phyloP scores from a whole-genome alignment of 176 grass and related monocot genomes.

The Triticum turgidum region DNA sequence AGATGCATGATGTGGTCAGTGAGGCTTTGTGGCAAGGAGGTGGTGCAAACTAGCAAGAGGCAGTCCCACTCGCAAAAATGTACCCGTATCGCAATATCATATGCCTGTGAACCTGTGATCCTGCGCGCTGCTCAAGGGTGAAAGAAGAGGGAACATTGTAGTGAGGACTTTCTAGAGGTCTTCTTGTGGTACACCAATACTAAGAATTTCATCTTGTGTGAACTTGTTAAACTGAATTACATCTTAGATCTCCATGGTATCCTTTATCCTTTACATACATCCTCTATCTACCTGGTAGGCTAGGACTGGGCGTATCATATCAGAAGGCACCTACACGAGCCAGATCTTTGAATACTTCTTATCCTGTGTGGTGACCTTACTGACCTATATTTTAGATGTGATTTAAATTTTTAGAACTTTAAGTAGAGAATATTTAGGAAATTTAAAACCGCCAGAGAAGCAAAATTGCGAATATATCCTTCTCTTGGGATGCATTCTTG shows the following conservation, averaged over 20 bases:
- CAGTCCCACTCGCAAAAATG: no score
- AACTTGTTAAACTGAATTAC: neutral
- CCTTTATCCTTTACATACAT: neutral
- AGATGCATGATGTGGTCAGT: neutral
- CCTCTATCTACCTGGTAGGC: neutral
- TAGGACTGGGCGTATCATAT: neutral
- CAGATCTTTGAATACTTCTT: neutral
- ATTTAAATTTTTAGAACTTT: slow-evolving; percentile 5
- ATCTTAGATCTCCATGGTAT: slow-evolving; percentile 13
- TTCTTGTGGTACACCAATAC: neutral
- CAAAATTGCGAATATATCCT: neutral
- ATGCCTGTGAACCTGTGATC: neutral
- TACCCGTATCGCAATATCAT: neutral
- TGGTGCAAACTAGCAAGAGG: no score
- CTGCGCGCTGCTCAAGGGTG: neutral
- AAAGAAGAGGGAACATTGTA: neutral
- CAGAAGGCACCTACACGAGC: no score
- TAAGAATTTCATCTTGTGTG: neutral
- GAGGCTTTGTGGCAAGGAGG: neutral
- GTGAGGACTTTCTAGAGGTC: no score
- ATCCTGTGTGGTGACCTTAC: neutral
- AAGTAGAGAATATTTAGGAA: neutral
- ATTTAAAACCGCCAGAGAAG: neutral
- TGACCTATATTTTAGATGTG: neutral
- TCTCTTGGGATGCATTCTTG: neutral